These are phyloP conservation scores for Clitoria ternatea DNA, from an alignment of 306 rosid genomes.

Conservation along the genomic window DNA sequence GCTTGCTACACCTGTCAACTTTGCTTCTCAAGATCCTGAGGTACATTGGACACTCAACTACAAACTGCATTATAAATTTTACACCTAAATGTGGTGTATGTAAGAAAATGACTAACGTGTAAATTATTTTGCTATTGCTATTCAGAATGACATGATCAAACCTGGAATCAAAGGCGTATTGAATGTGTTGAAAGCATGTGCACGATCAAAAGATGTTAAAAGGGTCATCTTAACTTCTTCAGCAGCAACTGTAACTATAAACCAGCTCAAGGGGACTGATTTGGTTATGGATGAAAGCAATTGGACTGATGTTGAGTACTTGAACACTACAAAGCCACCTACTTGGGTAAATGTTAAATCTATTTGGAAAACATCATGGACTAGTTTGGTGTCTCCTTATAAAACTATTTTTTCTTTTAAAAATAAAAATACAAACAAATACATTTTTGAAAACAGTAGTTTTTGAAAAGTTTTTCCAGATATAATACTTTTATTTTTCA, in stretches of 20 bases:
- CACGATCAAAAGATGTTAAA: slow-evolving; percentile 54
- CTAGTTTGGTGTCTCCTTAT: no score
- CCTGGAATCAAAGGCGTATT: slow-evolving; percentile 68
- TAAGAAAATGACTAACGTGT: background rate
- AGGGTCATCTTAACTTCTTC: slow-evolving; percentile 82
- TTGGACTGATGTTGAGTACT: slow-evolving; percentile 70
- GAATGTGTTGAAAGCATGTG: slow-evolving; percentile 70
- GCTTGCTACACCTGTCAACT: slow-evolving; percentile 79
- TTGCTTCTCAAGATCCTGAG: slow-evolving; percentile 86
- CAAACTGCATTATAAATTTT: background rate
- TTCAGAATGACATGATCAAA: slow-evolving; percentile 83
- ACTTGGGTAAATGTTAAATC: slow-evolving; percentile 56
- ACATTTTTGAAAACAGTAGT: no score
- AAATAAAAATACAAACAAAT: no score
- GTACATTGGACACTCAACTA: slow-evolving; percentile 26
- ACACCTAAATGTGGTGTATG: background rate
- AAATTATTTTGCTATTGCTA: background rate
- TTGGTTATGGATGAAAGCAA: slow-evolving; percentile 52
- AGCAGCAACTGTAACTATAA: slow-evolving; percentile 67
- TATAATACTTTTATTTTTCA: no score
- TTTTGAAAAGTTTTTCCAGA: no score
- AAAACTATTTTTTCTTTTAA: no score
- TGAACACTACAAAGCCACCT: slow-evolving; percentile 58
- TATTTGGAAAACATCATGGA: no score
- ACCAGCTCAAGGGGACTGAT: slow-evolving; percentile 42